Evolutionary conservation across 306 rosid genomes (phyloP).

Genomic region (Morella rubra): DNA sequence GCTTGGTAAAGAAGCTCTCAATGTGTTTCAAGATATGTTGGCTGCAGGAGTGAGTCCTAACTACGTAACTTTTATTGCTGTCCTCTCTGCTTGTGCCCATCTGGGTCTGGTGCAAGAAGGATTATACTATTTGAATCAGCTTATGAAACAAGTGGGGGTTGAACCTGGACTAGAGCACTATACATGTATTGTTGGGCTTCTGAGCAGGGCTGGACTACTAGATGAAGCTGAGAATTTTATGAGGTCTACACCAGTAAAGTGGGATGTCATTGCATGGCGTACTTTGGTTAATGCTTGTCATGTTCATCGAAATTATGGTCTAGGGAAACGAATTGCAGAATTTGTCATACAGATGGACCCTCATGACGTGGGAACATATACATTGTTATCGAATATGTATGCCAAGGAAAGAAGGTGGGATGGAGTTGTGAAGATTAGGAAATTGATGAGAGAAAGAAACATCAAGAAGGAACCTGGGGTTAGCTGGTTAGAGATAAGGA

Average conservation of each 20-base stretch:
- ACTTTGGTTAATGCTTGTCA: constrained; percentile 41
- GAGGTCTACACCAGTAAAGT: constrained; percentile 30
- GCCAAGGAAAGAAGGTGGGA: constrained; percentile 47
- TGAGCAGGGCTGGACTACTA: constrained; percentile 41
- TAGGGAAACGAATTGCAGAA: constrained; percentile 37
- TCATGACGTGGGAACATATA: constrained; percentile 35
- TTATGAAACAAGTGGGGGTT: constrained; percentile 39
- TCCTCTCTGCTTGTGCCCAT: constrained; percentile 64
- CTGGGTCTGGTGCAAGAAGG: constrained; percentile 55
- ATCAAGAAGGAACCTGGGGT: constrained; percentile 50
- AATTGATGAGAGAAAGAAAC: constrained; percentile 37
- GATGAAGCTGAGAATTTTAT: constrained; percentile 35
- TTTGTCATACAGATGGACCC: constrained; percentile 34
- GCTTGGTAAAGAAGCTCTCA: constrained; percentile 62
- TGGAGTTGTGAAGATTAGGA: constrained; percentile 40
- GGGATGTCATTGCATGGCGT: constrained; percentile 45
- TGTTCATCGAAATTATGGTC: constrained; percentile 30
- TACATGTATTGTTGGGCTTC: constrained; percentile 41
- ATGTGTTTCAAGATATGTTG: constrained; percentile 53
- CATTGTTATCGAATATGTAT: constrained; percentile 37
- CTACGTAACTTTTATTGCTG: constrained; percentile 51
- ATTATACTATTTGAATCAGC: constrained; percentile 45
- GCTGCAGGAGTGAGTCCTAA: constrained; percentile 46
- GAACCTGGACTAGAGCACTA: constrained; percentile 42
- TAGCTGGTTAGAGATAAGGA: constrained; percentile 44